Evolutionary conservation across 148 eudicot genomes (phyloP).

Genomic region (Suaeda aralocaspica): DNA sequence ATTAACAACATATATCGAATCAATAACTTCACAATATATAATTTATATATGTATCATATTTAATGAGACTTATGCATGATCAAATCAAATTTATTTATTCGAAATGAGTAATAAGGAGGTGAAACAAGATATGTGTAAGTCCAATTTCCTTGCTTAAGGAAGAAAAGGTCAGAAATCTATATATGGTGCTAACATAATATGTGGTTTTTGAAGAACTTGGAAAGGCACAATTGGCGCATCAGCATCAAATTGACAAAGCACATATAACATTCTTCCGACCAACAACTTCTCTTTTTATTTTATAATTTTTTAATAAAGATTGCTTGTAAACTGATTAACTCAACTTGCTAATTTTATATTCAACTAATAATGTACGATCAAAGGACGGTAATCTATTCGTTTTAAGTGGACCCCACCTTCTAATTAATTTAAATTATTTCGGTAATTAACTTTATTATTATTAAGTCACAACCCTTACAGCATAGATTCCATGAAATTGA

Average conservation of each 20-base stretch:
- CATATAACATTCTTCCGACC: slow-evolving; percentile 13
- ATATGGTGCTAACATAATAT: no score
- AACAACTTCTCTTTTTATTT: slow-evolving; percentile 12
- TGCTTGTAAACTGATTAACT: neutral
- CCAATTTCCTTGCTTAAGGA: no score
- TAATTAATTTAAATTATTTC: no score
- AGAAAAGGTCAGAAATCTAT: no score
- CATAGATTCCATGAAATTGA: slow-evolving; percentile 25
- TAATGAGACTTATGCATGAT: no score
- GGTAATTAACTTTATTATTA: slow-evolving; percentile 8
- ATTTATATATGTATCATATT: no score
- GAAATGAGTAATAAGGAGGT: no score
- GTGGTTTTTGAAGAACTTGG: slow-evolving; percentile 9
- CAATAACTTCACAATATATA: no score
- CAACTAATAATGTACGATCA: slow-evolving; percentile 5
- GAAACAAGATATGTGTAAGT: no score
- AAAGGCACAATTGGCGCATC: no score
- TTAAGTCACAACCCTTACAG: slow-evolving; percentile 18
- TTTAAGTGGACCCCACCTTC: neutral
- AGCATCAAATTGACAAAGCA: slow-evolving; percentile 22
- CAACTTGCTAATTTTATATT: slow-evolving; percentile 20
- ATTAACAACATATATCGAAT: no score
- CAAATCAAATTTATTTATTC: no score
- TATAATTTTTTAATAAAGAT: slow-evolving; percentile 4
- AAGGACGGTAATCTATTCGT: slow-evolving; percentile 18